Base-by-base conservation (phyloP, 2,329 filamentous ascomycete genomes). In the Xylariaceae sp. region DNA sequence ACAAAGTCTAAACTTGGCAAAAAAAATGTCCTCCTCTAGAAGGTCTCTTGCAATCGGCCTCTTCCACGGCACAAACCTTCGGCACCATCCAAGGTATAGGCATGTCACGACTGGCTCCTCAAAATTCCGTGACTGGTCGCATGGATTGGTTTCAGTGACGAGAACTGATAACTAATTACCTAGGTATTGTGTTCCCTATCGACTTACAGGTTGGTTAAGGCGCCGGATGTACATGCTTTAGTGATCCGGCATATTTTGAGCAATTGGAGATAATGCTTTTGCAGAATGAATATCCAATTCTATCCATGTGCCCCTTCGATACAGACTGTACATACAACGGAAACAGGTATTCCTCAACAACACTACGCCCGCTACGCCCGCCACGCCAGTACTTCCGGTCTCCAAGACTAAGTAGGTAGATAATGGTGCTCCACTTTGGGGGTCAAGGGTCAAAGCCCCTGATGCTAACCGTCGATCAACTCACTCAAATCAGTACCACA, bases 401-500 rank as follows among this genome's bases (percentile, higher is more conserved):
- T 30, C 27, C 47, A 41, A 53, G 37, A 30, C 50, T 27, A 19
- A 19, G 19, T 19, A 19, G 19, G 19, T 19, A 19, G 19, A 19
- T 19, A 19, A 37, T 27, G 46, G 39, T 40, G 41, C 44, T 40
- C 47, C 47, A 32, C 40, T 48, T 45, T 6, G 31, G 41, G 26
- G 37, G 39, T 19, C 5, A 30, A 47, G 37, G 19, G 19, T 6
- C 41, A 45, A 42, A 34, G 41, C 50, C 31, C 34, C n/a, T 32
- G 34, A 45, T 45, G 19, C 43, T 32, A 34, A 42, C 26, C 27
- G 54, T 53, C 46, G 56, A 55, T 59, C 56, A 9, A 11, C 35
- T 37, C 8, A 34, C 5, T 5, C 8, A 34, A 8, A 8, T 34
- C 8, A 9, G 8, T 41, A 35, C 53, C 52, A 55, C 55, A 51